These are phyloP conservation scores for Xylaria sp. DNA, from an alignment of 2,329 filamentous ascomycete genomes.

Conservation along the genomic window DNA sequence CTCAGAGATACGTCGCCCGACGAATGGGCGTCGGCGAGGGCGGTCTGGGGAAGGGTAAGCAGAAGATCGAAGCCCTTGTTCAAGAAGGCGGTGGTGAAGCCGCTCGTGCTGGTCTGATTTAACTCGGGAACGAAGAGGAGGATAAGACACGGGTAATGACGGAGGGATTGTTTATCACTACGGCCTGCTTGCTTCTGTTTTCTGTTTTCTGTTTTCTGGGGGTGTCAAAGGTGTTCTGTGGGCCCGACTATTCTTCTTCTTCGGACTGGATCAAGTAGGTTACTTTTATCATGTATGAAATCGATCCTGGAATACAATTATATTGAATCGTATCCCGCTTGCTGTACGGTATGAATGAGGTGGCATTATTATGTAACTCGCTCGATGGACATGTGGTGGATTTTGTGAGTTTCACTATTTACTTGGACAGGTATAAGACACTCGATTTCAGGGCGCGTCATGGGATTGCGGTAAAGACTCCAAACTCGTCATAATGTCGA, in stretches of 20 bases:
- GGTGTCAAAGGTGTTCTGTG: constrained; percentile 28
- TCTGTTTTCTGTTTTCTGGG: background rate
- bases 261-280: constrained; percentile 23
- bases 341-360: background rate
- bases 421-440: no score
- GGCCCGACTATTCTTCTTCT: constrained; percentile 9
- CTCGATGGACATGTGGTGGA: background rate
- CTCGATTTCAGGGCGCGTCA: no score
- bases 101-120: constrained; percentile 67
- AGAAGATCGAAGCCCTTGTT: constrained; percentile 65
- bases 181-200: background rate
- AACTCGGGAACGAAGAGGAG: constrained; percentile 20
- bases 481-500: background rate
- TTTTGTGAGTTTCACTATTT: background rate
- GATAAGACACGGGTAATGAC: background rate
- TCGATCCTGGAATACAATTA: constrained; percentile 20
- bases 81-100: constrained; percentile 68
- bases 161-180: constrained; percentile 3
- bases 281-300: constrained; percentile 12
- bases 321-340: background rate
- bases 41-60: constrained; percentile 69
- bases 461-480: no score
- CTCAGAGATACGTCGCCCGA: constrained; percentile 92
- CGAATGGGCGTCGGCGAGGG: constrained; percentile 96
- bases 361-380: background rate